Evolutionary conservation across 2,329 filamentous ascomycete species (phyloP).

Genomic region (Macrophomina pseudophaseolina): DNA sequence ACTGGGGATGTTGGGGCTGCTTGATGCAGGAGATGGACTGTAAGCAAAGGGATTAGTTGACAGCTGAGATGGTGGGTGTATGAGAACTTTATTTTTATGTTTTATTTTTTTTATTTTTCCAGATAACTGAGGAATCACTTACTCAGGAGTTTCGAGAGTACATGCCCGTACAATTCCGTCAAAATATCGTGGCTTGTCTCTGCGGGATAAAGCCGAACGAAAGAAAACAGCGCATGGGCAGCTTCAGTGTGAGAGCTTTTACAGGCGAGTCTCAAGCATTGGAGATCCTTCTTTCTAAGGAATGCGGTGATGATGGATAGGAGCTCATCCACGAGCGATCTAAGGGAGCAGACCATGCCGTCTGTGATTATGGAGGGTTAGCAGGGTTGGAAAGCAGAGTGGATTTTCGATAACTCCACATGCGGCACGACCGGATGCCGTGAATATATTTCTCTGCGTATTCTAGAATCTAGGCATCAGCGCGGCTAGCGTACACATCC

Average conservation of each 20-base stretch:
- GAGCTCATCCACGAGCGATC: conserved; percentile 4
- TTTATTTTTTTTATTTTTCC: too few species aligned
- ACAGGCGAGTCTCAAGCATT: not conserved
- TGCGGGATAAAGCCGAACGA: not conserved
- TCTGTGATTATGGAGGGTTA: not conserved
- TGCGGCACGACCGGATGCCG: not conserved
- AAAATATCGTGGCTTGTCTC: not conserved
- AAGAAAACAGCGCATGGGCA: not conserved
- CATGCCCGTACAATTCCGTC: not conserved
- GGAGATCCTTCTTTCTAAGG: not conserved
- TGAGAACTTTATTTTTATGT: too few species aligned
- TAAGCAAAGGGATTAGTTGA: too few species aligned
- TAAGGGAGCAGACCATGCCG: not conserved
- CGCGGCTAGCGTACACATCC: not conserved
- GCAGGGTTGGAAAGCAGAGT: too few species aligned
- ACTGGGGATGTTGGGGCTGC: too few species aligned
- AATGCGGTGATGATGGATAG: not conserved
- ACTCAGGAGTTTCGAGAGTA: too few species aligned
- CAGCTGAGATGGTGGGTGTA: too few species aligned
- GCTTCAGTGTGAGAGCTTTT: not conserved
- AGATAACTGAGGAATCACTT: too few species aligned
- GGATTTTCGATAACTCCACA: not conserved
- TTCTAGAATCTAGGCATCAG: not conserved
- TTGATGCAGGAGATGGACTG: too few species aligned
- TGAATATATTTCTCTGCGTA: not conserved